phyloP scores from a whole-genome alignment of 495 filamentous ascomycete species.

The Niebla homalea region DNA sequence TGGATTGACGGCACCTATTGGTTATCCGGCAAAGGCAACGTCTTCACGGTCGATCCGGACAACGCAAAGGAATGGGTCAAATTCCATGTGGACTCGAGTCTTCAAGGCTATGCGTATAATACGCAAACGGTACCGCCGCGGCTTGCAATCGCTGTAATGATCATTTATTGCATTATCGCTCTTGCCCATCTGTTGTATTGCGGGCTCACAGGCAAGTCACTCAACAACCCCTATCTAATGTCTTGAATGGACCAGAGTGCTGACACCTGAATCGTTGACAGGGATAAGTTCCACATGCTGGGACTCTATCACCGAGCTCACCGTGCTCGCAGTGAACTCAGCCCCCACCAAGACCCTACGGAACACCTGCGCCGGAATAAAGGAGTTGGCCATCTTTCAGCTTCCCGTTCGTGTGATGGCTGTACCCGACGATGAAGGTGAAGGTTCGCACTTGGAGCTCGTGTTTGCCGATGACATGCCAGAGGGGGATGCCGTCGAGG shows the following conservation, averaged over 20 bases:
- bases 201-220: slow-evolving; percentile 7
- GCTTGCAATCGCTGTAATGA: slow-evolving; percentile 7
- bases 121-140: slow-evolving; percentile 6
- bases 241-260: not conserved
- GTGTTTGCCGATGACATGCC: slow-evolving; percentile 10
- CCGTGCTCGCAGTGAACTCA: slow-evolving; percentile 13
- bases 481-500: slow-evolving; percentile 5
- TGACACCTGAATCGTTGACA: not conserved
- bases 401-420: slow-evolving; percentile 9
- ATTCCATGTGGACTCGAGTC: slow-evolving; percentile 4
- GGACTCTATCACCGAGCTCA: slow-evolving; percentile 15
- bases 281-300: slow-evolving; percentile 13
- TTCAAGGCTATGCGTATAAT: slow-evolving; percentile 14
- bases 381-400: slow-evolving; percentile 11
- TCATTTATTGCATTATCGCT: slow-evolving; percentile 5
- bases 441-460: slow-evolving; percentile 13
- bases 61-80: slow-evolving; percentile 12
- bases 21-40: slow-evolving; percentile 9
- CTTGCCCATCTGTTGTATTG: slow-evolving; percentile 9
- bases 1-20: slow-evolving; percentile 7
- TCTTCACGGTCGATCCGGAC: slow-evolving; percentile 9
- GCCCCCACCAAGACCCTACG: slow-evolving; percentile 7
- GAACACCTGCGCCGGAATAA: slow-evolving; percentile 15
- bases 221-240: not conserved
- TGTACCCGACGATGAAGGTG: slow-evolving; percentile 4